phyloP scores from a whole-genome alignment of 208 protist species.

The Crithidia mellificae region DNA sequence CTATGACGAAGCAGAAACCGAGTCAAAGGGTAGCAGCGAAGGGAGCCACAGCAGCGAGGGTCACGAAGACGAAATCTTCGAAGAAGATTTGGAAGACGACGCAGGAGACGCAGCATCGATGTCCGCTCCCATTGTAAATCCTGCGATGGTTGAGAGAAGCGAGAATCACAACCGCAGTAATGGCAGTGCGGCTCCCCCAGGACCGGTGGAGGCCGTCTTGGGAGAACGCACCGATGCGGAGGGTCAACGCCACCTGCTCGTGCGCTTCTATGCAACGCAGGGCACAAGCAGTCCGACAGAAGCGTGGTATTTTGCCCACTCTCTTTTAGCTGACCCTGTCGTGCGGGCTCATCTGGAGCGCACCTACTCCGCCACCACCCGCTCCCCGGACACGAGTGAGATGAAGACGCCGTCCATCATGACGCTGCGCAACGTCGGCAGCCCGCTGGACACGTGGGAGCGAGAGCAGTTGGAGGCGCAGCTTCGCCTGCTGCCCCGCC shows the following conservation, averaged over 20 bases:
- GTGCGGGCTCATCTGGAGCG: slow-evolving; percentile 43
- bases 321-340: slow-evolving; percentile 27
- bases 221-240: slow-evolving; percentile 41
- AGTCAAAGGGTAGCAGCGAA: background rate
- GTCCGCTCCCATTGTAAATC: background rate
- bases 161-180: too few species aligned
- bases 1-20: background rate
- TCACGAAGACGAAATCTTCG: background rate
- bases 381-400: background rate
- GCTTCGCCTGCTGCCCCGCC: slow-evolving; percentile 44
- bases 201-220: slow-evolving; percentile 33
- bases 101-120: background rate
- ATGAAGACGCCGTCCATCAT: slow-evolving; percentile 14
- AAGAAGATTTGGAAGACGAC: background rate
- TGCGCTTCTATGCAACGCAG: slow-evolving; percentile 20
- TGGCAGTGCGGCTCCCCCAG: too few species aligned
- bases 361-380: slow-evolving; percentile 35
- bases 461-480: slow-evolving; percentile 55
- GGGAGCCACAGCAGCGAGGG: background rate
- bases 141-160: too few species aligned
- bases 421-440: slow-evolving; percentile 7
- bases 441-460: slow-evolving; percentile 47
- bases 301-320: slow-evolving; percentile 36
- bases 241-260: slow-evolving; percentile 36
- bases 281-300: slow-evolving; percentile 2